Base-by-base conservation (phyloP, 2,329 filamentous ascomycete genomes). In the Arthrinium phaeospermum region DNA sequence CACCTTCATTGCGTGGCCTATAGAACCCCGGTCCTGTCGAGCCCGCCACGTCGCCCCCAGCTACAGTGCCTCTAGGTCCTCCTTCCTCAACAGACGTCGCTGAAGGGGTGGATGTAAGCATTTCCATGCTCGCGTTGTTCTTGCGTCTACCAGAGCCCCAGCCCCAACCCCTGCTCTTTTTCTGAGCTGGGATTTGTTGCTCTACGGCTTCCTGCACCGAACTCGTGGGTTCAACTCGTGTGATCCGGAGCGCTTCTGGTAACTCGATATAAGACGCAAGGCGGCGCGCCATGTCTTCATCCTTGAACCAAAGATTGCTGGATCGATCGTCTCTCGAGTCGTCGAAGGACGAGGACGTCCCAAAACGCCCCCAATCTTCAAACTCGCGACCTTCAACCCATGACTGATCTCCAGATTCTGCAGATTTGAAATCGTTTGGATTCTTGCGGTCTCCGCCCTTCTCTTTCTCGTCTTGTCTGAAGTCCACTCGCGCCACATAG, bases 311-410 rank as follows among this genome's bases (percentile, higher is more conserved):
- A 3, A 73, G 67, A 22, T 74, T 61, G 10, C 3, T 74, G 51
- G 37, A 41, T 41, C 6, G 37, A 41, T 41, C 37, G 37, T 41
- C 37, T 41, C 37, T 41, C 37, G 7, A 41, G 7, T 64, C 8
- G 24, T 68, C 19, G 41, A 72, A 74, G 0, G 53, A 69, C 6
- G 78, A 71, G 2, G 72, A 68, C 5, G 82, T 80, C 7, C 78
- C 80, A 77, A 82, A 87, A 27, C 85, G 79, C 0, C 85, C 85
- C 85, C 85, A 87, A 30, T 85, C 86, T 67, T 83, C 83, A 67
- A 87, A 87, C 3, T 81, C 81, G 13, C 16, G 16, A 41, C 70
- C 74, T 10, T 51, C n/a, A n/a, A 24, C 34, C 61, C 76, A 67
- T 71, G 71, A 10, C 75, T 76, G 5, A 69, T 2, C 12, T 71